phyloP scores from a whole-genome alignment of 2,329 filamentous ascomycete genomes.

The Hypoxylon sp. region DNA sequence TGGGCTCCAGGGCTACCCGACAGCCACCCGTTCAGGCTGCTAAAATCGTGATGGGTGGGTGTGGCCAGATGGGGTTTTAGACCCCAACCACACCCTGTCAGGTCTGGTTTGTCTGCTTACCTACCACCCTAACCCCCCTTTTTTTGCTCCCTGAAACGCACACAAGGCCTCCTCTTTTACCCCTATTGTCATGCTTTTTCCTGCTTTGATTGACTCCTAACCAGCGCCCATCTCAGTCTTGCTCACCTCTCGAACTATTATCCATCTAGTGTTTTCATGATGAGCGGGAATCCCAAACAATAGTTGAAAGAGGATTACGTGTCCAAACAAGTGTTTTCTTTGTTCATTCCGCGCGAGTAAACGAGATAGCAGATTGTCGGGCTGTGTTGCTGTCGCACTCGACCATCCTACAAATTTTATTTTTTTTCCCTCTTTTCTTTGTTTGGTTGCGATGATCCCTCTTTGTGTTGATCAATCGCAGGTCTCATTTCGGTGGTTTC shows the following conservation, averaged over 20 bases:
- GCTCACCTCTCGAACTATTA: constrained; percentile 21
- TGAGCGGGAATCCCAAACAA: constrained; percentile 37
- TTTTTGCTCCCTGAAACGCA: constrained; percentile 52
- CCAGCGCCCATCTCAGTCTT: constrained; percentile 25
- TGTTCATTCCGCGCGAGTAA: constrained; percentile 19
- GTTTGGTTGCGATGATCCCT: constrained; percentile 49
- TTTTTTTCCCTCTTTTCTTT: constrained; percentile 35
- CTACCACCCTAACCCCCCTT: constrained; percentile 45
- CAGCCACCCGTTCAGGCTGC: constrained; percentile 37
- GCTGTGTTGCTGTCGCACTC: constrained; percentile 42
- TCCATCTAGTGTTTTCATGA: constrained; percentile 22
- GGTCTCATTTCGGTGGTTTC: constrained; percentile 54
- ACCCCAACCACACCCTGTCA: constrained; percentile 48
- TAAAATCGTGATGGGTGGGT: constrained; percentile 44
- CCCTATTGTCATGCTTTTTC: constrained; percentile 45
- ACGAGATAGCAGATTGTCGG: constrained; percentile 28
- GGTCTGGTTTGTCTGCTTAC: constrained; percentile 44
- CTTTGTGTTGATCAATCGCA: constrained; percentile 47
- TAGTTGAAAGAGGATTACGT: constrained; percentile 31
- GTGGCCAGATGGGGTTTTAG: constrained; percentile 48
- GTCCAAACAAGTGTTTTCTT: constrained; percentile 26
- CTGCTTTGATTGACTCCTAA: constrained; percentile 39
- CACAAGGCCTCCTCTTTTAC: constrained; percentile 45
- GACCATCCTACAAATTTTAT: constrained; percentile 29
- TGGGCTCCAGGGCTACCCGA: constrained; percentile 41